Evolutionary conservation across 2,329 filamentous ascomycete species (phyloP).

Genomic region (Colletotrichum sansevieriae): DNA sequence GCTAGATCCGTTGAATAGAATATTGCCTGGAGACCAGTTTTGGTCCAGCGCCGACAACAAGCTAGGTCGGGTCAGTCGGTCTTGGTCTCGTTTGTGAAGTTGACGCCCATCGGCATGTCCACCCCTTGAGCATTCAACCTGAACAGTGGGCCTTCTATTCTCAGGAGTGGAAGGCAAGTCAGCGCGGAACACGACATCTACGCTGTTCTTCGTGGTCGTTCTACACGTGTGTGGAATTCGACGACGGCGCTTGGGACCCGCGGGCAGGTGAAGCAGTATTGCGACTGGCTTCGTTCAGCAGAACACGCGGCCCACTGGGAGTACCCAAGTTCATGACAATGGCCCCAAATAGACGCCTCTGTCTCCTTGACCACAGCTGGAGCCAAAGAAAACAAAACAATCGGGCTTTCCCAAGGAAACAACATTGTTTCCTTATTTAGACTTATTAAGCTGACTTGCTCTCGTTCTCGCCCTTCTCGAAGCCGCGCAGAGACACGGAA

Average conservation of each 20-base stretch:
- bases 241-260: not conserved
- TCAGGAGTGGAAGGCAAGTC: not conserved
- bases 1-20: slow-evolving; percentile 45
- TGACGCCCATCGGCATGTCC: too few species aligned
- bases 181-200: not conserved
- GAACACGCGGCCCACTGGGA: too few species aligned
- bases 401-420: not conserved
- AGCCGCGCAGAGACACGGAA: slow-evolving; percentile 1
- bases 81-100: not conserved
- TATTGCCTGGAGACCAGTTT: slow-evolving; percentile 56
- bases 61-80: too few species aligned
- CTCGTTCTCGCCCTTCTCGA: not conserved
- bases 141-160: not conserved
- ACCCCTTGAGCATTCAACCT: too few species aligned
- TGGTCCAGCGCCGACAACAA: slow-evolving; percentile 48
- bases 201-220: not conserved
- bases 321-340: too few species aligned
- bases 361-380: not conserved
- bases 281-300: too few species aligned
- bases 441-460: not conserved
- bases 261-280: not conserved
- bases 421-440: slow-evolving; percentile 8
- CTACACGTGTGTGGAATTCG: not conserved
- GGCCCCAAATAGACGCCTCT: too few species aligned
- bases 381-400: not conserved